Evolutionary conservation across 2,329 filamentous ascomycete genomes (phyloP).

Genomic region (Cercospora berteroae): DNA sequence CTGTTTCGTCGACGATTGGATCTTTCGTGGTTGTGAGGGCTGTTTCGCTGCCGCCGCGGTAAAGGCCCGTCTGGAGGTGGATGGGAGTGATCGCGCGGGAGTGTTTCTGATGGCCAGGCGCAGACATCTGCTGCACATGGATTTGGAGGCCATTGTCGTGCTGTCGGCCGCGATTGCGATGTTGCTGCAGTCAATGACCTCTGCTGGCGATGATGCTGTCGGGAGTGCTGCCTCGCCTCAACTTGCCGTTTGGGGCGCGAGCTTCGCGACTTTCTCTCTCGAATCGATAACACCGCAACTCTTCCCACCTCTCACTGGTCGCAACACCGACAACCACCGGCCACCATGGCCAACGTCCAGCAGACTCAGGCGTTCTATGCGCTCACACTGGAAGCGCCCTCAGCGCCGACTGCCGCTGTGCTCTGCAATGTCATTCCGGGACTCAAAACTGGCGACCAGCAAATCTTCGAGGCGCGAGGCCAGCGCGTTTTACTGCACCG

Average conservation of each 20-base stretch:
- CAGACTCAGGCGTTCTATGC: constrained; percentile 96
- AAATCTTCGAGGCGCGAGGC: constrained; percentile 90
- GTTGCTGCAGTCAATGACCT: not conserved
- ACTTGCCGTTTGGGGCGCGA: not conserved
- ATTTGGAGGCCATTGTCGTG: constrained; percentile 28
- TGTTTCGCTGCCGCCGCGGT: constrained; percentile 23
- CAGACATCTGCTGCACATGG: constrained; percentile 30
- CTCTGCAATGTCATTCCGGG: constrained; percentile 79
- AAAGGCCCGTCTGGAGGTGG: constrained; percentile 24
- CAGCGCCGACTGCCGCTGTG: constrained; percentile 84
- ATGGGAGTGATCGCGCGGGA: constrained; percentile 10
- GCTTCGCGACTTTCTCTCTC: constrained; percentile 6
- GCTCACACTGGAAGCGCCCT: constrained; percentile 89
- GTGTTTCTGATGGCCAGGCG: constrained; percentile 19
- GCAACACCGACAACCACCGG: constrained; percentile 20
- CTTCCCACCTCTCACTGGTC: not conserved
- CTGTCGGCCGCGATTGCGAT: not conserved
- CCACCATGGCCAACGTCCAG: constrained; percentile 89
- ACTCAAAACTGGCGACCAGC: constrained; percentile 86
- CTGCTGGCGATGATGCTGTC: constrained; percentile 1
- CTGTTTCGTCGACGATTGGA: constrained; percentile 27
- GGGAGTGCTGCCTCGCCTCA: constrained; percentile 8
- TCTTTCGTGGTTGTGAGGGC: constrained; percentile 23
- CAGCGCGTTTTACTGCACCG: constrained; percentile 85
- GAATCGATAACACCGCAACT: not conserved